Conservation (phyloP, 768 basidiomycete species). For the Leccinum uliginosum region DNA sequence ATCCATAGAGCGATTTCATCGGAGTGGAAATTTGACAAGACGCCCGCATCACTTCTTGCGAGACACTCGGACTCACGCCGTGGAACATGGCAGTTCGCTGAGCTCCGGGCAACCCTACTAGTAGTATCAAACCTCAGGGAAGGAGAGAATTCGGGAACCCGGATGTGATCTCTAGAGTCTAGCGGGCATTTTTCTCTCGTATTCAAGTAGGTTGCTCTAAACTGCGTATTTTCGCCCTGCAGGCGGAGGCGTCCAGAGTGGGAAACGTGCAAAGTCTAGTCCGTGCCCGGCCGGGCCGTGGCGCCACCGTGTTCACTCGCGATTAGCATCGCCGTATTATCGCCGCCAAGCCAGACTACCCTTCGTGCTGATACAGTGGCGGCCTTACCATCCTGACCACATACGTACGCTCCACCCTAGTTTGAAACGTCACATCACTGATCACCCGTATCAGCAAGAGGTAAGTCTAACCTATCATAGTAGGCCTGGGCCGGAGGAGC, state of each 20-base stretch:
- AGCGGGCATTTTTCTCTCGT: neutral
- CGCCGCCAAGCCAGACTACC: neutral
- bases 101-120: neutral
- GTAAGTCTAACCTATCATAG: neutral
- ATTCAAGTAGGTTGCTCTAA: neutral
- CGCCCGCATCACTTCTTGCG: neutral
- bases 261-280: neutral
- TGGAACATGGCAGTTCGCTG: neutral
- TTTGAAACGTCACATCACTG: neutral
- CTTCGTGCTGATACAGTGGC: neutral
- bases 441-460: neutral
- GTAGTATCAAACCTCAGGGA: neutral
- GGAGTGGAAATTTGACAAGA: neutral
- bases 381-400: neutral
- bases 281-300: neutral
- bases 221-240: neutral
- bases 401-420: neutral
- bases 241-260: neutral
- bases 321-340: neutral
- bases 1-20: neutral
- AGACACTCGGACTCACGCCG: neutral
- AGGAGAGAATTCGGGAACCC: neutral
- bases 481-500: neutral
- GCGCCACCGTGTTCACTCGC: neutral
- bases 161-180: too few species aligned